phyloP scores from a whole-genome alignment of 148 eudicot species.

The Rhododendron kiyosumense region DNA sequence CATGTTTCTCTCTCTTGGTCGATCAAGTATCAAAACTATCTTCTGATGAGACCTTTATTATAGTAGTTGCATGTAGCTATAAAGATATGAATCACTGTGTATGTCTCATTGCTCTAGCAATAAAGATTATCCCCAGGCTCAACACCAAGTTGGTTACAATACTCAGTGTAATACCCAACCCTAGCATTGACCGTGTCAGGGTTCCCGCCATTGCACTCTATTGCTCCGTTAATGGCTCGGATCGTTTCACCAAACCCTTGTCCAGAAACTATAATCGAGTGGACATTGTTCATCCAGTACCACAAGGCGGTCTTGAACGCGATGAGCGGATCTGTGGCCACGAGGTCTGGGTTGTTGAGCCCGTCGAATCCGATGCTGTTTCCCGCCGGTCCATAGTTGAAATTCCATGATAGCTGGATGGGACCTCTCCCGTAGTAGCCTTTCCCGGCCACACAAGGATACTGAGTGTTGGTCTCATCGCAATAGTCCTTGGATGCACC shows the following conservation, averaged over 20 bases:
- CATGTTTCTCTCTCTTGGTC: not conserved
- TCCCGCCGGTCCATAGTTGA: constrained; percentile 56
- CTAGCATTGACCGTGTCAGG: constrained; percentile 22
- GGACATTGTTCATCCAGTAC: constrained; percentile 54
- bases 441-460: constrained; percentile 36
- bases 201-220: constrained; percentile 44
- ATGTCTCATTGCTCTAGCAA: constrained; percentile 14
- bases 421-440: constrained; percentile 66
- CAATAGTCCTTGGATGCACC: constrained; percentile 29
- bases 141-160: constrained; percentile 49
- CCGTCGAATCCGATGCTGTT: constrained; percentile 37
- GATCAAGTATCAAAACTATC: not conserved
- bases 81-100: not conserved
- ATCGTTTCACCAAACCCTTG: constrained; percentile 66
- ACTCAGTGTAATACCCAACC: constrained; percentile 30
- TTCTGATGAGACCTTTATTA: not conserved
- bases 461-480: constrained; percentile 18
- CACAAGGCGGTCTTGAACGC: constrained; percentile 59
- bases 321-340: constrained; percentile 34
- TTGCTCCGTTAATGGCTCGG: constrained; percentile 37
- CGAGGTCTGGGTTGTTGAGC: constrained; percentile 36
- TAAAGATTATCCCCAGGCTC: constrained; percentile 24
- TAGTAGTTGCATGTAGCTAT: too few species aligned
- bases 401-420: constrained; percentile 53
- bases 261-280: constrained; percentile 25